Conservation (phyloP, 495 filamentous ascomycete species). For the Daldinia loculata region DNA sequence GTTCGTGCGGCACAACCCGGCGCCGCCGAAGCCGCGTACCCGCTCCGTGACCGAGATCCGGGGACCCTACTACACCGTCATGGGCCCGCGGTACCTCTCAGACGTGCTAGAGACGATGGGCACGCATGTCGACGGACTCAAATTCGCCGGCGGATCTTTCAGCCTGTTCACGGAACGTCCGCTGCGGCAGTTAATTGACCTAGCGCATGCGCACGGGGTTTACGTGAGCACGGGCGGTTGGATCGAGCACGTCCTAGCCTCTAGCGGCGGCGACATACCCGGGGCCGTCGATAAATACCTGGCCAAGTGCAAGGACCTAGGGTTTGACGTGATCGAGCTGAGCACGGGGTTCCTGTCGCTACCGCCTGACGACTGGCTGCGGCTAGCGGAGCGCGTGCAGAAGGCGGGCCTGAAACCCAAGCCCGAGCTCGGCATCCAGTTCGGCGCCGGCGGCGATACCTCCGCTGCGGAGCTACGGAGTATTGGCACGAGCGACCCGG, state of each 20-base stretch:
- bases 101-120: conserved; percentile 66
- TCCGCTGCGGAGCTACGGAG: conserved; percentile 57
- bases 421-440: conserved; percentile 68
- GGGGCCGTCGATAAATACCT: conserved; percentile 62
- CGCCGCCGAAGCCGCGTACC: conserved; percentile 58
- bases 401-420: conserved; percentile 63
- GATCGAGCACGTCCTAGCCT: conserved; percentile 64
- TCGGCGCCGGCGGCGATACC: conserved; percentile 68
- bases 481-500: conserved; percentile 62
- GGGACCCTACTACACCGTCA: conserved; percentile 65
- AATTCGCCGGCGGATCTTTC: conserved; percentile 67
- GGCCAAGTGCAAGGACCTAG: conserved; percentile 59
- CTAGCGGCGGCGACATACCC: conserved; percentile 50
- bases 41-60: conserved; percentile 65
- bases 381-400: conserved; percentile 63
- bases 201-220: conserved; percentile 61
- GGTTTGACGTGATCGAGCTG: conserved; percentile 66
- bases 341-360: conserved; percentile 64
- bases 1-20: conserved; percentile 62
- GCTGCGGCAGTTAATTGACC: conserved; percentile 61
- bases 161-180: conserved; percentile 59
- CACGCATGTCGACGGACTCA: conserved; percentile 63
- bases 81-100: conserved; percentile 62
- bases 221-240: conserved; percentile 68
- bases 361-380: conserved; percentile 65